These are phyloP conservation scores for Secale cereale DNA, from an alignment of 176 grass and related monocot species.

Conservation along the genomic window DNA sequence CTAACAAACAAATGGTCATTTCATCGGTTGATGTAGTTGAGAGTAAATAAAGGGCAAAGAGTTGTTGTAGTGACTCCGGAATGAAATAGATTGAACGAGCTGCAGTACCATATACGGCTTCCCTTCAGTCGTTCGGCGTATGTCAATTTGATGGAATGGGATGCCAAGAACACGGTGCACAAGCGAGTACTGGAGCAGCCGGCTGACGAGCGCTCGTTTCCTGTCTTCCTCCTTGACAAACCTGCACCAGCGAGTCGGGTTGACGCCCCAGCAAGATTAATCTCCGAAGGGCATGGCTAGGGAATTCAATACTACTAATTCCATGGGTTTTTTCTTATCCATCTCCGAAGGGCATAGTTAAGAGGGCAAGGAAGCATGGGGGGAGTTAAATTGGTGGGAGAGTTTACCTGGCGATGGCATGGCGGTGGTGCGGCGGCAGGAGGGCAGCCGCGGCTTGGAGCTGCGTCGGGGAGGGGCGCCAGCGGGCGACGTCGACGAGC, in stretches of 20 bases:
- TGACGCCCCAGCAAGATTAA: neutral
- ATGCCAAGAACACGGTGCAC: conserved; percentile 49
- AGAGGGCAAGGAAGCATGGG: too few species aligned
- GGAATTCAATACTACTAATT: neutral
- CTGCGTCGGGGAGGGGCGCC: conserved; percentile 48
- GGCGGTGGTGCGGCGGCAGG: conserved; percentile 45
- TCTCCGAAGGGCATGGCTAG: neutral
- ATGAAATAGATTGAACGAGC: neutral
- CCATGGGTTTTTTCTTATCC: neutral
- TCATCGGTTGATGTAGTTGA: neutral
- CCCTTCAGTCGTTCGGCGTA: conserved; percentile 52
- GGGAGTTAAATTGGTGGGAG: too few species aligned
- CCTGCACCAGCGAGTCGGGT: conserved; percentile 31
- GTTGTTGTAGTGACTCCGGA: neutral
- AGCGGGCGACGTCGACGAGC: conserved; percentile 54
- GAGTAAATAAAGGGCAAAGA: neutral
- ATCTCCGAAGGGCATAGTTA: too few species aligned
- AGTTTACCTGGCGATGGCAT: conserved; percentile 43
- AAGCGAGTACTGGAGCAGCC: conserved; percentile 69
- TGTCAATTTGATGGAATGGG: conserved; percentile 47
- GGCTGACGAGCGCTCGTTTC: conserved; percentile 72
- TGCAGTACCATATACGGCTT: conserved; percentile 68
- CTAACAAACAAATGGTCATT: neutral
- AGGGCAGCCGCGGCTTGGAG: conserved; percentile 38
- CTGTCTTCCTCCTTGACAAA: conserved; percentile 65